A percentile compares a stretch with the other conserved stretches of the same genome.
phyloP scores from a whole-genome alignment of 2,329 filamentous ascomycete species.

The Lasiodiplodia sp. region DNA sequence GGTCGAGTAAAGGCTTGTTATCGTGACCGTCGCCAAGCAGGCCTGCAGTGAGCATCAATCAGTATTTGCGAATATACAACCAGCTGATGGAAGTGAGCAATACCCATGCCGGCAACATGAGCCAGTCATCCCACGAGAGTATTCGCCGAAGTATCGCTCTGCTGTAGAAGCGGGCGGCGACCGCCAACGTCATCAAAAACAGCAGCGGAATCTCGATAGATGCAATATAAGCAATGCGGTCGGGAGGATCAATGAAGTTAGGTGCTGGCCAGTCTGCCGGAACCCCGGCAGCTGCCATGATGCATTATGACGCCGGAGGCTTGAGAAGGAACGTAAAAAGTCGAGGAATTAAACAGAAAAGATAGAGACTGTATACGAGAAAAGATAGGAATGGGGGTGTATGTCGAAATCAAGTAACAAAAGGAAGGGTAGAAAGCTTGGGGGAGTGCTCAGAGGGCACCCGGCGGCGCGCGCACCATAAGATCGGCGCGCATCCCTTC shows the following conservation, averaged over 20 bases:
- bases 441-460: conserved; percentile 3
- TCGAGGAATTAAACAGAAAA: not conserved
- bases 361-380: not conserved
- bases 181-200: conserved; percentile 27
- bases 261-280: conserved; percentile 29
- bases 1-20: conserved; percentile 19
- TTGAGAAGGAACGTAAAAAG: not conserved
- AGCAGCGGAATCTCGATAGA: conserved; percentile 29
- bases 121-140: conserved; percentile 38
- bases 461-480: conserved; percentile 17
- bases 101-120: conserved; percentile 40
- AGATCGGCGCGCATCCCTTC: conserved; percentile 20
- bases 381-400: conserved; percentile 7
- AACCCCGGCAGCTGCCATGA: conserved; percentile 16
- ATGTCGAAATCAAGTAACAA: not conserved
- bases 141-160: conserved; percentile 36
- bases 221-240: conserved; percentile 17
- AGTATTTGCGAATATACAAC: not conserved
- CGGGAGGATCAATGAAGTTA: conserved; percentile 29
- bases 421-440: conserved; percentile 16
- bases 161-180: conserved; percentile 36
- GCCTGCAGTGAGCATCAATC: not conserved
- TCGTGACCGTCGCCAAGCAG: conserved; percentile 11
- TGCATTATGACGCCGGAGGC: conserved; percentile 21
- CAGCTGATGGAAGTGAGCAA: not conserved